These are phyloP conservation scores for Capsicum pubescens DNA, from an alignment of 257 asterid genomes.

Conservation along the genomic window DNA sequence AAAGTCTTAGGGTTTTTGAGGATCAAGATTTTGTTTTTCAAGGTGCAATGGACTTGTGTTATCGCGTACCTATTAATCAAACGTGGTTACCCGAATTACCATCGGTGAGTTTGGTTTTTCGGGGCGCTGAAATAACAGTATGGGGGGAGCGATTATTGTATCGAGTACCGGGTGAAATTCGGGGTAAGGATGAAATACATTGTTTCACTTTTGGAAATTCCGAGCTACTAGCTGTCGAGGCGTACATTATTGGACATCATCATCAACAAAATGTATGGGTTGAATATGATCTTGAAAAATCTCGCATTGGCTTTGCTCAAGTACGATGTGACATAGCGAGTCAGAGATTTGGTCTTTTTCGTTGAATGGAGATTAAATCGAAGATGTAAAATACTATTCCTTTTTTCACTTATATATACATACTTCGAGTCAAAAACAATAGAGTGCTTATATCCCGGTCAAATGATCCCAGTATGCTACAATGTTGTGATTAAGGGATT, in stretches of 20 bases:
- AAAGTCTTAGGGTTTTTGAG: slow-evolving; percentile 53
- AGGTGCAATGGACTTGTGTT: slow-evolving; percentile 87
- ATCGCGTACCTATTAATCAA: slow-evolving; percentile 43
- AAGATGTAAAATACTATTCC: neutral
- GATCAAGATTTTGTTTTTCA: slow-evolving; percentile 83
- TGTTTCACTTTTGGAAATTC: slow-evolving; percentile 92
- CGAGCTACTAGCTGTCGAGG: slow-evolving; percentile 64
- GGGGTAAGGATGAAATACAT: slow-evolving; percentile 62
- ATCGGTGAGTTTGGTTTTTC: slow-evolving; percentile 64
- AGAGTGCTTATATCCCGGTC: neutral
- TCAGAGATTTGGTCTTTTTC: slow-evolving; percentile 55
- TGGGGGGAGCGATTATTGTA: slow-evolving; percentile 58
- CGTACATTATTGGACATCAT: slow-evolving; percentile 78
- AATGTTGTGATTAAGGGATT: neutral
- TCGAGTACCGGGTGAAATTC: slow-evolving; percentile 60
- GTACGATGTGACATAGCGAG: slow-evolving; percentile 65
- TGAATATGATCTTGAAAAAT: slow-evolving; percentile 72
- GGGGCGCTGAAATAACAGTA: slow-evolving; percentile 69
- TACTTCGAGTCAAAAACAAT: neutral
- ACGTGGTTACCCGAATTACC: slow-evolving; percentile 60
- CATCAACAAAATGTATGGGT: slow-evolving; percentile 90
- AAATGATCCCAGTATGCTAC: neutral
- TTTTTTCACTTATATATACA: neutral
- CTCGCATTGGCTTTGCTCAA: slow-evolving; percentile 77
- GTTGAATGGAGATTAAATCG: neutral